Evolutionary conservation across 768 basidiomycete species (phyloP).

Genomic region (Astraeus odoratus): DNA sequence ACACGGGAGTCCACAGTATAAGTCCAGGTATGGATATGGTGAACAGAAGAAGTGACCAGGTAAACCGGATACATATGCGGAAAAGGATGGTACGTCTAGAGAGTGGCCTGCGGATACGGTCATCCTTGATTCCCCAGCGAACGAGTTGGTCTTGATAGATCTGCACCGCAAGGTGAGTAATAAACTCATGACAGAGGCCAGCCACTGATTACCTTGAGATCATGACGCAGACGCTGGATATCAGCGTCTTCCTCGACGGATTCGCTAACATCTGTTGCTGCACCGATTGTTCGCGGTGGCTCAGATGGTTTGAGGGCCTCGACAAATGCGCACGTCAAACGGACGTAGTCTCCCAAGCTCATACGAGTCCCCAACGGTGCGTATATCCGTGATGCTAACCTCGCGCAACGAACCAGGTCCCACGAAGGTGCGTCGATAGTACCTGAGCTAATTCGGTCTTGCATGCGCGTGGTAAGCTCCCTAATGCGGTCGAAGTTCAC

Average conservation of each 20-base stretch:
- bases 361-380: conserved; percentile 83
- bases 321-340: conserved; percentile 66
- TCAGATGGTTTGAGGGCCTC: conserved; percentile 59
- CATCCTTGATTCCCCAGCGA: conserved; percentile 72
- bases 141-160: conserved; percentile 68
- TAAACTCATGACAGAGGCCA: background rate
- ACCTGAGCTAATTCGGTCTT: conserved; percentile 64
- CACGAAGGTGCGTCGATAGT: conserved; percentile 84
- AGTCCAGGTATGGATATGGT: conserved; percentile 69
- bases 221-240: conserved; percentile 34
- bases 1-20: conserved; percentile 77
- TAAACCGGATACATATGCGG: conserved; percentile 58
- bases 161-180: conserved; percentile 29
- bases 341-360: conserved; percentile 79
- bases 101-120: conserved; percentile 68
- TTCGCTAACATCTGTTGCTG: conserved; percentile 19
- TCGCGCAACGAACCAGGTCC: conserved; percentile 67
- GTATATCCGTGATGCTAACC: conserved; percentile 74
- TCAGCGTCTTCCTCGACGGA: conserved; percentile 19
- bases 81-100: conserved; percentile 46
- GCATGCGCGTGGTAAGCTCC: conserved; percentile 52
- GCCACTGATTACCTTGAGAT: conserved; percentile 48
- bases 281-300: conserved; percentile 17
- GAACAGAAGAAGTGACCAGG: conserved; percentile 58
- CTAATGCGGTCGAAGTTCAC: conserved; percentile 58